Conservation (phyloP, 163 green algal genomes). For the Chloromonas sp. region DNA sequence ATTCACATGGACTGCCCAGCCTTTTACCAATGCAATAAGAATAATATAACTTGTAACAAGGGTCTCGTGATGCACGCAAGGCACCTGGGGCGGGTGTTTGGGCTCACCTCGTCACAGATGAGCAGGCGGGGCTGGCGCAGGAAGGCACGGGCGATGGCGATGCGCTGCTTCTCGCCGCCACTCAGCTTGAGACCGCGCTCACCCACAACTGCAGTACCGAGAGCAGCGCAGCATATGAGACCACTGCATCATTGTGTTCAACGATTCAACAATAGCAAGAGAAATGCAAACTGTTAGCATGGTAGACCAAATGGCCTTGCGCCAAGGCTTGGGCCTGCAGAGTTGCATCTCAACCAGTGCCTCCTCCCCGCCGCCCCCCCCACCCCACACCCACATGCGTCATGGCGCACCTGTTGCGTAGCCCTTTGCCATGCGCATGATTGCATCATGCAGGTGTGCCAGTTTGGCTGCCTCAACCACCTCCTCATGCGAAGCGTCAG, state of each 20-base stretch:
- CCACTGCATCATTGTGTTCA: neutral
- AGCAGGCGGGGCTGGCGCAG: slow-evolving; percentile 71
- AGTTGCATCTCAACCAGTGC: no score
- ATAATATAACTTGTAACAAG: no score
- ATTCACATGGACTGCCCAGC: no score
- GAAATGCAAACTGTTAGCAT: no score
- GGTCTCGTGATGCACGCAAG: no score
- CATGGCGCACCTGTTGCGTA: slow-evolving; percentile 37
- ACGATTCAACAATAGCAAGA: neutral
- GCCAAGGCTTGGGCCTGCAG: no score
- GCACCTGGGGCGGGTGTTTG: neutral
- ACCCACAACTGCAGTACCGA: slow-evolving; percentile 48
- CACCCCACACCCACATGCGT: neutral
- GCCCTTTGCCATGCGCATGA: slow-evolving; percentile 53
- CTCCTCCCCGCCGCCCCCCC: no score
- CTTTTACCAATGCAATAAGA: no score
- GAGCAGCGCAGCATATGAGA: neutral
- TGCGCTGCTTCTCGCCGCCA: slow-evolving; percentile 85
- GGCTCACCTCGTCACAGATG: slow-evolving; percentile 64
- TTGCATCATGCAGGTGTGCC: slow-evolving; percentile 29
- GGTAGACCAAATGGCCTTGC: no score
- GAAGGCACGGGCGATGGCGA: slow-evolving; percentile 60
- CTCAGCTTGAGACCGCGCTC: slow-evolving; percentile 88
- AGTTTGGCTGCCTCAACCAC: slow-evolving; percentile 65
- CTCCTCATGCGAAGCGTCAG: slow-evolving; percentile 66